Evolutionary conservation across 2,329 filamentous ascomycete species (phyloP), one percentile per base, ranked within the genome.

Genomic region (Arachnopeziza araneosa): DNA sequence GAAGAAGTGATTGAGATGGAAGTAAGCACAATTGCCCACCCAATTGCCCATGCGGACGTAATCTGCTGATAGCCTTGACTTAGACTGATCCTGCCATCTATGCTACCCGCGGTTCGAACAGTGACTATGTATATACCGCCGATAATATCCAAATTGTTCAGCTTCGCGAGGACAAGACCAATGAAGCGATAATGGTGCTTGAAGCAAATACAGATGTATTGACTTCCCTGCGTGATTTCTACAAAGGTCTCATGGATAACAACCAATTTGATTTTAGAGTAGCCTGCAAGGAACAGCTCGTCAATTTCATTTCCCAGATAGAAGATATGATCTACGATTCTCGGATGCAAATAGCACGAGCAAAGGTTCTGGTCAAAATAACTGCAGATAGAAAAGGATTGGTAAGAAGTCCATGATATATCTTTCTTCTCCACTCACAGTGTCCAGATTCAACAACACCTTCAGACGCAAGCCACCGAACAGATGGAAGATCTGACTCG

Each of bases 131-230:
- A 23, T 73, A 72, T 44, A 63, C 48, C 62, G n/a, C 66, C 1
- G 54, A 61, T 21, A 62, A 75, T 51, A 67, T 76, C 19, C 74
- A 73, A 59, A 65, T 64, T 17, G 57, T 78, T 14, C 76, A 78
- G 56, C 67, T 63, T 48, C 71, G 70, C 49, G 71, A 76, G 62
- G 77, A 80, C 22, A 71, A 71, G 54, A 67, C 69, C 1, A 74
- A 71, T 36, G 70, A 75, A 36, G 71, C 68, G 0, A 67, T 74
- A 22, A 74, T 75, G 66, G 65, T 74, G 1, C 59, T 78, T 1
- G 68, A 76, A 23, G 67, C 72, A 0, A 79, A 79, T 59, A 60
- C 70, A 1, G 70, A 76, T 32, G 69, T 79, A 2, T 67, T 79
- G 8, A 62, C 58, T 6, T 68, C 68, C 0, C 61, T 76, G 12